Conservation (phyloP, 176 grass and related monocot species). For the Poa pratensis region DNA sequence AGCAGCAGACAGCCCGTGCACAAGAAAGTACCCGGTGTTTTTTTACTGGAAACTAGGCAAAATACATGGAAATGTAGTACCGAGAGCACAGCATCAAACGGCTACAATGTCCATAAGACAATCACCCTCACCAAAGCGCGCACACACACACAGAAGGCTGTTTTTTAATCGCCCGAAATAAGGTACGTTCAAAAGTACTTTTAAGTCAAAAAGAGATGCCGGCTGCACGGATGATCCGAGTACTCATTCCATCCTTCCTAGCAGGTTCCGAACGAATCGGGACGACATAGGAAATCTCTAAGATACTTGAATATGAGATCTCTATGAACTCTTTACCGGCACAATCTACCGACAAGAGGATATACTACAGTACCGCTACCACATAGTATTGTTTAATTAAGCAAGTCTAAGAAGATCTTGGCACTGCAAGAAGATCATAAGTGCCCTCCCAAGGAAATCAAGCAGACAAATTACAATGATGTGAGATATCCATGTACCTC, state of each 20-base stretch:
- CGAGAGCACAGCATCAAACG: constrained; percentile 41
- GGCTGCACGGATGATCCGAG: constrained; percentile 38
- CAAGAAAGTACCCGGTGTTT: constrained; percentile 32
- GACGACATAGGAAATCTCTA: constrained; percentile 47
- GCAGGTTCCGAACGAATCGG: constrained; percentile 42
- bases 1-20: constrained; percentile 33
- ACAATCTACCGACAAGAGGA: constrained; percentile 54
- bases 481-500: constrained; percentile 43
- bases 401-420: constrained; percentile 40
- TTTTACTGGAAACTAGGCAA: constrained; percentile 45
- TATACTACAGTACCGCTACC: constrained; percentile 33
- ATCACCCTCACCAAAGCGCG: constrained; percentile 25
- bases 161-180: constrained; percentile 39
- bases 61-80: constrained; percentile 35
- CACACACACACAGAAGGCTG: constrained; percentile 6
- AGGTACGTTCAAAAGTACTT: constrained; percentile 55
- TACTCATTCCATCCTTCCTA: constrained; percentile 55
- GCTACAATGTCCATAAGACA: constrained; percentile 50
- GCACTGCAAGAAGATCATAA: constrained; percentile 41
- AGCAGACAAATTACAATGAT: constrained; percentile 47
- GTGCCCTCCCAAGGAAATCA: constrained; percentile 37
- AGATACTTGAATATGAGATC: constrained; percentile 48
- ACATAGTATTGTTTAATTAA: constrained; percentile 27
- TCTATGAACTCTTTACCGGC: constrained; percentile 39
- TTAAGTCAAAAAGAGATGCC: constrained; percentile 60